Base-by-base conservation (phyloP, 1,284 basidiomycete species). In the Microbotryomycetes sp. region DNA sequence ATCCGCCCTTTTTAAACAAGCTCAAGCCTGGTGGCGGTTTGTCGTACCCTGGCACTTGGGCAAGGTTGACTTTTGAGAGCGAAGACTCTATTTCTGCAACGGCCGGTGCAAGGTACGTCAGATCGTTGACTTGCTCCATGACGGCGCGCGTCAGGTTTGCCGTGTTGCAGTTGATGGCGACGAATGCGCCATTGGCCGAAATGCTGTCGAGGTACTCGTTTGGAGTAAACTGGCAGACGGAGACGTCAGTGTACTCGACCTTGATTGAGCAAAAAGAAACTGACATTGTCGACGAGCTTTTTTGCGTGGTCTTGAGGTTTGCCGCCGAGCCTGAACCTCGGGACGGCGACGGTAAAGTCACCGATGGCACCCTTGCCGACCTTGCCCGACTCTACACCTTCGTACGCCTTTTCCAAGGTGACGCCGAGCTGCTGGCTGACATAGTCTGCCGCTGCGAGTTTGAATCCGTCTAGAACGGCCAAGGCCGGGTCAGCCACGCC, bases 261-360 rank as follows among this genome's bases (percentile, higher is more conserved):
- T 13, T 11, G n/a, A 18, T 46, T 30, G n/a, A 11, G 48, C 15
- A n/a, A 15, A 52, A 18, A n/a, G 27, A 28, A 53, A 53, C 85
- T 73, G 70, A 91, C 91, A 71, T 83, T 81, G 45, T 81, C 82
- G 16, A 85, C 78, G 41, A 97, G 85, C 75, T 86, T 84, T 66
- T 82, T 79, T 2, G 86, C 89, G 45, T 88, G 80, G 55, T 88
- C 86, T 59, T 89, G 85, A 2, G 87, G 81, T 73, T 94, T 94
- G 46, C 85, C 89, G 4, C 85, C 85, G 53, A 97, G 80, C 68
- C 89, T 82, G 78, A 94, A 97, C 60, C 94, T 83, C 27, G 93
- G 90, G 47, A 97, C 77, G 4, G 96, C 92, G 30, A 98, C 83
- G 0, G 88, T 89, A 71, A 96, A 91, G 78, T 99, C 94, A 21